Percentiles rank a stretch among this genome's conserved stretches.
phyloP scores from a whole-genome alignment of 2,329 filamentous ascomycete species.

The Trichoderma sp. region DNA sequence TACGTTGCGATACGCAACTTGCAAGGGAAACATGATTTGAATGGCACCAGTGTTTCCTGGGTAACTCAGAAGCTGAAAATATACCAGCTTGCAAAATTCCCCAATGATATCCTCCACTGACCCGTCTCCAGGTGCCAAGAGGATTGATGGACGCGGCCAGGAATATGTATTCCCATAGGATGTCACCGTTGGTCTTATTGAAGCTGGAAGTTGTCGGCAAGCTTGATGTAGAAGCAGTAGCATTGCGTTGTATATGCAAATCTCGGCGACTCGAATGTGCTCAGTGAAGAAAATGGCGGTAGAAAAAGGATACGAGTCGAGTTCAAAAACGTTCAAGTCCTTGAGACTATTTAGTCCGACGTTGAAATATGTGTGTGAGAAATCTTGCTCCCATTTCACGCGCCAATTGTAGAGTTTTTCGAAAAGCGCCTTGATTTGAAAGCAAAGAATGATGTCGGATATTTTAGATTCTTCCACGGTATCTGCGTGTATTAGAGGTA shows the following conservation, averaged over 20 bases:
- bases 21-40: background rate
- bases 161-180: background rate
- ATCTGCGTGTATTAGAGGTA: background rate
- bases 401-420: background rate
- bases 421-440: background rate
- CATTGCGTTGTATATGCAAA: background rate
- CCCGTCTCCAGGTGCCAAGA: background rate
- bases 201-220: background rate
- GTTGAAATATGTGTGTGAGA: background rate
- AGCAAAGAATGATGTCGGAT: background rate
- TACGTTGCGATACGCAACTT: background rate
- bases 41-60: conserved; percentile 1
- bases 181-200: background rate
- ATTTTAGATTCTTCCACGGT: background rate
- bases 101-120: background rate
- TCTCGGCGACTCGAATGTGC: background rate
- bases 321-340: background rate
- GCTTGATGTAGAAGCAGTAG: background rate
- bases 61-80: conserved; percentile 7
- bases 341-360: background rate
- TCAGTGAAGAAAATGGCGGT: background rate
- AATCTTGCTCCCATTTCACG: background rate
- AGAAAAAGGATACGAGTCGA: background rate
- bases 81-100: conserved; percentile 13
- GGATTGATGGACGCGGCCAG: background rate